Conservation (phyloP, 768 basidiomycete species). For the Podaxis pistillaris region DNA sequence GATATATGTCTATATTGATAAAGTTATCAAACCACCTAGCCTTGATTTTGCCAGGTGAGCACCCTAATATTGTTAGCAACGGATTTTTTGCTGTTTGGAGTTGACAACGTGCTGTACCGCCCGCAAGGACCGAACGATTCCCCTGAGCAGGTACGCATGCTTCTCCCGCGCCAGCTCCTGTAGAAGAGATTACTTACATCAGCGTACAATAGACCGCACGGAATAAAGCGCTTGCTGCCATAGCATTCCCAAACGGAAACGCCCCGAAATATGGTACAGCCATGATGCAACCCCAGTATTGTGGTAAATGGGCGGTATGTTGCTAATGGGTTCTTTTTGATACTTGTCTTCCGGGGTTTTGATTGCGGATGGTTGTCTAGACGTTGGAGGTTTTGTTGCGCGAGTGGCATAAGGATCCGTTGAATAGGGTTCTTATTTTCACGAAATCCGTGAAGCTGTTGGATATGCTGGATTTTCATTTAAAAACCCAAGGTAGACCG, state of each 20-base stretch:
- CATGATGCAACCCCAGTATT: slow-evolving; percentile 62
- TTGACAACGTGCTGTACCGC: not conserved
- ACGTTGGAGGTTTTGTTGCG: slow-evolving; percentile 65
- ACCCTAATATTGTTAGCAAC: not conserved
- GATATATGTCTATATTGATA: slow-evolving; percentile 78
- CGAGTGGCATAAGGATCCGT: slow-evolving; percentile 59
- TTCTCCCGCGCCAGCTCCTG: not conserved
- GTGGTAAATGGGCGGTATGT: slow-evolving; percentile 83
- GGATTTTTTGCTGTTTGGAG: not conserved
- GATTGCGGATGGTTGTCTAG: slow-evolving; percentile 32
- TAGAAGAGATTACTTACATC: not conserved
- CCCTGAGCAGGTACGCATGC: slow-evolving; percentile 55
- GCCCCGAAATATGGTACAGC: slow-evolving; percentile 62
- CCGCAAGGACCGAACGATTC: slow-evolving; percentile 63
- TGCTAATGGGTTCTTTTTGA: not conserved
- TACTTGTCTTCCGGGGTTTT: not conserved
- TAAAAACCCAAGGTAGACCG: slow-evolving; percentile 50
- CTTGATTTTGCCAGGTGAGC: slow-evolving; percentile 76
- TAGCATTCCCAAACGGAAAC: slow-evolving; percentile 59
- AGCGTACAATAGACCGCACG: slow-evolving; percentile 36
- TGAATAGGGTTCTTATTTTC: slow-evolving; percentile 91
- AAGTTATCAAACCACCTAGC: slow-evolving; percentile 89
- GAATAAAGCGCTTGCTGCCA: slow-evolving; percentile 57
- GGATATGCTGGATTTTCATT: slow-evolving; percentile 79
- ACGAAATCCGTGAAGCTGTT: slow-evolving; percentile 90